Percentiles rank a stretch among this genome's conserved stretches.
Evolutionary conservation across 495 filamentous ascomycete species (phyloP).

Genomic region (Talaromyces wortmannii): DNA sequence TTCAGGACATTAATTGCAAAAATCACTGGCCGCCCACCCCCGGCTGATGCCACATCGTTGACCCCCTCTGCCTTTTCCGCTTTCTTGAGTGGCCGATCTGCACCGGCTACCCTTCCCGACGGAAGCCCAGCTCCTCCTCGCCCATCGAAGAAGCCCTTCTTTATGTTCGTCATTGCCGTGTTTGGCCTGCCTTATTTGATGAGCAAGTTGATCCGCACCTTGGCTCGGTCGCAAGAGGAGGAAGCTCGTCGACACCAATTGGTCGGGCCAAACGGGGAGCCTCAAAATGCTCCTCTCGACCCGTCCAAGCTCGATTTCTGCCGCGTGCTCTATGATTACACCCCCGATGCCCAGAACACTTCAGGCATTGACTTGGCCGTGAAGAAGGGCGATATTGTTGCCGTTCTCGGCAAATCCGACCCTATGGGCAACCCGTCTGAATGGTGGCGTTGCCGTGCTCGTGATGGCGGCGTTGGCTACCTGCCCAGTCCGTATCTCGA

Average conservation of each 20-base stretch:
- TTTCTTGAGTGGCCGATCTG: conserved; percentile 54
- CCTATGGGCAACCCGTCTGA: conserved; percentile 86
- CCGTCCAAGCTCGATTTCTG: conserved; percentile 91
- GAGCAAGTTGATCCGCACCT: conserved; percentile 81
- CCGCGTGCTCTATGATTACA: conserved; percentile 88
- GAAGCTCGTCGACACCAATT: conserved; percentile 57
- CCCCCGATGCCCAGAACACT: conserved; percentile 59
- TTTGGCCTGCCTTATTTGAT: conserved; percentile 95
- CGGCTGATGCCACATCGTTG: conserved; percentile 76
- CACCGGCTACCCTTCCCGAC: conserved; percentile 44
- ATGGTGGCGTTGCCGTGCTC: conserved; percentile 95
- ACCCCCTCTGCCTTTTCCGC: conserved; percentile 85
- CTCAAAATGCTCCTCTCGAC: conserved; percentile 52
- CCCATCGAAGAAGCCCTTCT: conserved; percentile 87
- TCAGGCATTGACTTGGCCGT: conserved; percentile 82
- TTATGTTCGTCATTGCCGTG: conserved; percentile 91
- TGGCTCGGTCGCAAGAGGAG: conserved; percentile 78
- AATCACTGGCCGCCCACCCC: conserved; percentile 86
- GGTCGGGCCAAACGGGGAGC: conserved; percentile 45
- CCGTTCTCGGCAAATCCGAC: conserved; percentile 87
- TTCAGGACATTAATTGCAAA: conserved; percentile 84
- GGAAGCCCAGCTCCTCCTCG: conserved; percentile 50
- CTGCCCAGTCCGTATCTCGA: conserved; percentile 86
- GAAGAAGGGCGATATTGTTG: conserved; percentile 92
- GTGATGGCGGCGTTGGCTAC: conserved; percentile 87